These are phyloP conservation scores for Fusarium domesticum DNA, from an alignment of 2,329 filamentous ascomycete species.

Conservation along the genomic window DNA sequence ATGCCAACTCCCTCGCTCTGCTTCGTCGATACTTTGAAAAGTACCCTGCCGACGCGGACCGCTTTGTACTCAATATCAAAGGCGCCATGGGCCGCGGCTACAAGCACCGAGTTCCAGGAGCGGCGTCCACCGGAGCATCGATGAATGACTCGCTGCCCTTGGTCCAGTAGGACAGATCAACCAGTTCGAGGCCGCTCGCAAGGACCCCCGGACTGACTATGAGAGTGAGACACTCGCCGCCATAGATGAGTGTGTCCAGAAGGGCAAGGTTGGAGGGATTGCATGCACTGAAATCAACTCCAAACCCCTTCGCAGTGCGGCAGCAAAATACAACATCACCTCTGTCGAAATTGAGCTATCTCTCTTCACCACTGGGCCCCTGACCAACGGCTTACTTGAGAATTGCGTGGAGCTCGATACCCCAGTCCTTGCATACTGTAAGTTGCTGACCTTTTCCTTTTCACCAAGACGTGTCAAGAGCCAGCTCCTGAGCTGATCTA, in stretches of 20 bases:
- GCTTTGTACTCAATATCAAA: conserved; percentile 60
- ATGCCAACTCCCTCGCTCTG: conserved; percentile 53
- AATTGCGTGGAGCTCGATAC: conserved; percentile 61
- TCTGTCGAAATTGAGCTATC: conserved; percentile 51
- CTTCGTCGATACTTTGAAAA: conserved; percentile 58
- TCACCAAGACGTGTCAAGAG: conserved; percentile 2
- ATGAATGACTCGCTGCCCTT: conserved; percentile 46
- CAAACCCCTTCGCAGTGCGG: conserved; percentile 44
- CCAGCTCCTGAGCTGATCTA: conserved; percentile 7
- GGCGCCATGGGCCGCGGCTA: conserved; percentile 44
- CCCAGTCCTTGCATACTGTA: conserved; percentile 63
- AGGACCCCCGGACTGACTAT: conserved; percentile 51
- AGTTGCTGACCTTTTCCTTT: conserved; percentile 4
- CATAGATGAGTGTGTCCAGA: conserved; percentile 45
- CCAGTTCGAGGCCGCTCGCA: conserved; percentile 56
- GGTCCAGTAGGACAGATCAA: conserved; percentile 47
- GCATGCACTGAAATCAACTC: conserved; percentile 46
- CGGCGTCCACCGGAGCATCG: conserved; percentile 52
- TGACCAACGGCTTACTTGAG: conserved; percentile 46
- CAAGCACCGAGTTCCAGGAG: conserved; percentile 48
- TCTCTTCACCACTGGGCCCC: conserved; percentile 42
- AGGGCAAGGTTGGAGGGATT: conserved; percentile 48
- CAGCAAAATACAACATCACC: conserved; percentile 39
- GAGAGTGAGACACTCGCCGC: conserved; percentile 41
- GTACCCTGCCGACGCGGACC: conserved; percentile 58